These are phyloP conservation scores for Coniella vitis DNA, from an alignment of 2,329 filamentous ascomycete genomes.

Conservation along the genomic window DNA sequence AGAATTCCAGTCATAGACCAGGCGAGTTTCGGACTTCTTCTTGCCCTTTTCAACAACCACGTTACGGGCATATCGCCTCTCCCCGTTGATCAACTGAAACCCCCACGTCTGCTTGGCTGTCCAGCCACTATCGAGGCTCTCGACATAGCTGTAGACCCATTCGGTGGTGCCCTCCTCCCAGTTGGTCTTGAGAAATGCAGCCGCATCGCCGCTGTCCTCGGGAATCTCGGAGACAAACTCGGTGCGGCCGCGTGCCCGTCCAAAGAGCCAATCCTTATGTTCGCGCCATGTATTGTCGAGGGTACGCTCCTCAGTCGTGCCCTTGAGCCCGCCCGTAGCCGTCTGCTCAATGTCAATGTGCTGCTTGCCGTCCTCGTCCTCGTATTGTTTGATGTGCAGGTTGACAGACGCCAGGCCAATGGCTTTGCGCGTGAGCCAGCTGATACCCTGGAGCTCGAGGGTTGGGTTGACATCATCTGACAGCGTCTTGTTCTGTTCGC, in stretches of 20 bases:
- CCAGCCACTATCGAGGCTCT: slow-evolving; percentile 47
- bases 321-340: slow-evolving; percentile 63
- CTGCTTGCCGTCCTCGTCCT: slow-evolving; percentile 33
- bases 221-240: slow-evolving; percentile 38
- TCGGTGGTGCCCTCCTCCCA: slow-evolving; percentile 52
- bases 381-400: slow-evolving; percentile 53
- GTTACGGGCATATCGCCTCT: slow-evolving; percentile 47
- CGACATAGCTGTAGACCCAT: slow-evolving; percentile 56
- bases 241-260: slow-evolving; percentile 56
- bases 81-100: slow-evolving; percentile 47
- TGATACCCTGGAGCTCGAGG: slow-evolving; percentile 64
- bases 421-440: slow-evolving; percentile 66
- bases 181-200: slow-evolving; percentile 48
- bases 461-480: slow-evolving; percentile 63
- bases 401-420: slow-evolving; percentile 64
- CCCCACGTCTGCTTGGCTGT: slow-evolving; percentile 53
- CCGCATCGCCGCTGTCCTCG: slow-evolving; percentile 23
- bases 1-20: slow-evolving; percentile 49
- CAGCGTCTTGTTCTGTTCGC: slow-evolving; percentile 63
- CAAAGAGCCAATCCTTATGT: slow-evolving; percentile 76
- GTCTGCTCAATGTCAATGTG: slow-evolving; percentile 69
- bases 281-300: slow-evolving; percentile 47
- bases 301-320: slow-evolving; percentile 51
- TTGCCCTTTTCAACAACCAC: slow-evolving; percentile 45
- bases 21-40: slow-evolving; percentile 41